Conservation (phyloP, 208 protist genomes). For the Zelonia costaricensis region DNA sequence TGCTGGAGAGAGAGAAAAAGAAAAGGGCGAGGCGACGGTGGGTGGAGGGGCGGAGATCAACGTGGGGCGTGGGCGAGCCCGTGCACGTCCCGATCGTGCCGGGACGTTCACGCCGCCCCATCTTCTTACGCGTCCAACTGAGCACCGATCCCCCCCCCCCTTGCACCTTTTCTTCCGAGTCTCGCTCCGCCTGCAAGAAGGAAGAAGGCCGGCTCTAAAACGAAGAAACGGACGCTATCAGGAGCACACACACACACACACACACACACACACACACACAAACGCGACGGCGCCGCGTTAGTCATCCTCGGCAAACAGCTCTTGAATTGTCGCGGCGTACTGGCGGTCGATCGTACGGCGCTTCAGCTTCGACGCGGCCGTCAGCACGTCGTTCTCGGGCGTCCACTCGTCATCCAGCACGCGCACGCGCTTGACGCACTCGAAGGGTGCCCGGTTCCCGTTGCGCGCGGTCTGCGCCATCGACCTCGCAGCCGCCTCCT, state of each 20-base stretch:
- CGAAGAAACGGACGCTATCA: slow-evolving; percentile 4
- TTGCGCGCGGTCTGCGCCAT: slow-evolving; percentile 41
- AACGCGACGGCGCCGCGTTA: neutral
- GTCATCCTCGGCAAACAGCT: slow-evolving; percentile 64
- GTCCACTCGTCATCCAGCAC: slow-evolving; percentile 81
- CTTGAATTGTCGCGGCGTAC: slow-evolving; percentile 64
- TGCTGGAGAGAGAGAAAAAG: neutral
- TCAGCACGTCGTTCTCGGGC: slow-evolving; percentile 77
- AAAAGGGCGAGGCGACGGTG: neutral
- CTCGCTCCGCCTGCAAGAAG: too few relatives aligned
- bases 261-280: slow-evolving; percentile 11
- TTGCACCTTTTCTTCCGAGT: too few relatives aligned
- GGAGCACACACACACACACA: slow-evolving; percentile 13
- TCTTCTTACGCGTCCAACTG: too few relatives aligned
- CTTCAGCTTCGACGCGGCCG: slow-evolving; percentile 84
- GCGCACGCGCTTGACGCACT: slow-evolving; percentile 59
- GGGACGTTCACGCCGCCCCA: too few relatives aligned
- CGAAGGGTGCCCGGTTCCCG: slow-evolving; percentile 27
- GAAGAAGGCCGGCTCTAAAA: too few relatives aligned
- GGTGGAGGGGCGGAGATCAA: neutral
- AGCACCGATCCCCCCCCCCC: too few relatives aligned
- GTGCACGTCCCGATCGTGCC: neutral
- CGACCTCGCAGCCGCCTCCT: slow-evolving; percentile 46
- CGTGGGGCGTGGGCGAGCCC: neutral
- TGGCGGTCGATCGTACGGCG: slow-evolving; percentile 54